Evolutionary conservation across 2,329 filamentous ascomycete species (phyloP).

Genomic region (Apiospora marii): DNA sequence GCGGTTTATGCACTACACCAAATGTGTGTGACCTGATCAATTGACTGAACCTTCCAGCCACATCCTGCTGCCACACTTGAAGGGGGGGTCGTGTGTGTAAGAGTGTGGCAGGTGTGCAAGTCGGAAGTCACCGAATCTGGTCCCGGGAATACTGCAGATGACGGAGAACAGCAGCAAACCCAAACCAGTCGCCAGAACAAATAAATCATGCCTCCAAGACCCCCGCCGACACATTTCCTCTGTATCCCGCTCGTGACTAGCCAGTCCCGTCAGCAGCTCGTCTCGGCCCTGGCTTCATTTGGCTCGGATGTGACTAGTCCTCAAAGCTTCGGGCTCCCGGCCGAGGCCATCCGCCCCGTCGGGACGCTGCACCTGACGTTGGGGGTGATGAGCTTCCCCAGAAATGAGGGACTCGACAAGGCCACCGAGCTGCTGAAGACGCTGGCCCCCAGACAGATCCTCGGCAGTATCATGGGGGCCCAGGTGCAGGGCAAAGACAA

Average conservation of each 20-base stretch:
- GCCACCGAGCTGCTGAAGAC: conserved; percentile 51
- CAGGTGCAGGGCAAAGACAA: background rate
- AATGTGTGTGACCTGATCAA: background rate
- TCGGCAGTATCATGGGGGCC: conserved; percentile 38
- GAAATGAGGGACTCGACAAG: conserved; percentile 51
- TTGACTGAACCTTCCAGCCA: background rate
- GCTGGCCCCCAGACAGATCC: conserved; percentile 49
- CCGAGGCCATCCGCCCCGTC: conserved; percentile 74
- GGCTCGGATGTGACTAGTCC: conserved; percentile 60
- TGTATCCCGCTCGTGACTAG: conserved; percentile 75
- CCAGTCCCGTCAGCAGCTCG: conserved; percentile 69
- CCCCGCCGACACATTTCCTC: conserved; percentile 74
- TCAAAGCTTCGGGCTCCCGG: conserved; percentile 61
- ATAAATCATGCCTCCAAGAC: conserved; percentile 44
- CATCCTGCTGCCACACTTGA: background rate
- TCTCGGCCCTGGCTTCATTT: conserved; percentile 68
- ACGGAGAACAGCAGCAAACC: background rate
- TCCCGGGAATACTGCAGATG: too few species aligned
- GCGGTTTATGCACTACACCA: background rate
- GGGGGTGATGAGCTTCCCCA: conserved; percentile 80
- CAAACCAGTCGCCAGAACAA: background rate
- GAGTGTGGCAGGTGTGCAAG: background rate
- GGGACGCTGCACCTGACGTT: conserved; percentile 87
- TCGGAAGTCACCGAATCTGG: background rate
- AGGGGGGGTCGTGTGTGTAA: background rate